Evolutionary conservation across 1,284 basidiomycete species (phyloP), one percentile per base, ranked within the genome.

Genomic region (Malassezia pachydermatis): DNA sequence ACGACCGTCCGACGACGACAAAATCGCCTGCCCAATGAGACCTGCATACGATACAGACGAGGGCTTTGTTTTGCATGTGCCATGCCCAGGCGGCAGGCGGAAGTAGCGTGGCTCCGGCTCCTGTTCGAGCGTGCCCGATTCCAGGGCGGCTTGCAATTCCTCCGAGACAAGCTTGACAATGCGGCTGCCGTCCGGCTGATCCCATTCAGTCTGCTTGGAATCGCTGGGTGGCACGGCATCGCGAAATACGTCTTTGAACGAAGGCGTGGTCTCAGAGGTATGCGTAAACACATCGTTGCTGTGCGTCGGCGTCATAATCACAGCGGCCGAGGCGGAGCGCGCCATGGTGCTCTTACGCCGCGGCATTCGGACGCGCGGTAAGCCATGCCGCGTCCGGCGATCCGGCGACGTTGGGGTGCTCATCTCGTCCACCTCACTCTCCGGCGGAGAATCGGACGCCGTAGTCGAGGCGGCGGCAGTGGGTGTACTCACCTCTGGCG

Each of bases 11-110:
- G 81, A 79, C 1, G 86, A 88, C 11, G 86, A 84, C 48, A 90
- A 77, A 55, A 96, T 83, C 6, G 92, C 92, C 62, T 90, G 88
- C 4, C 92, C 92, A 56, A 98, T 89, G 44, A 96, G 80, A 5
- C 88, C 90, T 2, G 92, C 90, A 65, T 96, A 96, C 2, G 88
- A 89, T 24, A 64, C 67, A 2, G 59, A 55, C 35, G 52, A 48
- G 4, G 68, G 68, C 55, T 68, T 67, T 20, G 54, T 42, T 36
- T 62, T 65, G 19, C 56, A 59, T 32, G 54, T 45, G 9, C 66
- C 66, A 32, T 55, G 62, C 11, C 60, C 62, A 14, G 63, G 59
- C 16, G 67, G 68, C 6, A 71, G 57, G 36, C 58, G 51, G 54
- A 63, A 67, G 53, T 60, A 71, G 16, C 68, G 59, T 29, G 63